Conservation (phyloP, 495 filamentous ascomycete species). For the Chaetomium tenue region DNA sequence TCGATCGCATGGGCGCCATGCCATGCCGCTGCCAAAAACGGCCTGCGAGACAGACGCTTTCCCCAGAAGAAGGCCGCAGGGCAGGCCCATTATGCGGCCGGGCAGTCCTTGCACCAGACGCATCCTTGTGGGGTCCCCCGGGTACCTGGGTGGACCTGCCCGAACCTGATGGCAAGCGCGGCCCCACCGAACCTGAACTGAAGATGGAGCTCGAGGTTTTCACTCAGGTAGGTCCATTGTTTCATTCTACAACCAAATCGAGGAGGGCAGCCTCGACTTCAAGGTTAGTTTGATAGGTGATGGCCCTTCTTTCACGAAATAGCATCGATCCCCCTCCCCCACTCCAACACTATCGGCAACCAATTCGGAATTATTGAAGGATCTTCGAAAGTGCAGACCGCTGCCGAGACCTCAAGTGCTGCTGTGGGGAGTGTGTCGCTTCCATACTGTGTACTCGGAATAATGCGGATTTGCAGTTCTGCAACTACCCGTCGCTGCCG, state of each 20-base stretch:
- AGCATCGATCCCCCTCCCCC: no score
- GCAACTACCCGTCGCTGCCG: neutral
- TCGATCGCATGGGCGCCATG: conserved; percentile 15
- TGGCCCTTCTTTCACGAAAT: no score
- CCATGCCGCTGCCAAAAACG: conserved; percentile 9
- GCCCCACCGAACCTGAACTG: neutral
- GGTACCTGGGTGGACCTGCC: conserved; percentile 17
- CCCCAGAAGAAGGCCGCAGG: conserved; percentile 11
- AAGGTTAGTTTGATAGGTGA: no score
- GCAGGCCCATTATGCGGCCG: conserved; percentile 17
- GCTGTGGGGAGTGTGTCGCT: neutral
- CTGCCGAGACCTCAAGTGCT: neutral
- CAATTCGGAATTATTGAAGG: conserved; percentile 1
- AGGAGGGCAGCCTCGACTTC: no score
- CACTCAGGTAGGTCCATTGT: neutral
- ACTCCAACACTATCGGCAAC: neutral
- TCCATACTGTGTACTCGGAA: neutral
- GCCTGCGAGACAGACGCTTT: conserved; percentile 4
- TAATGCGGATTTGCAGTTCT: neutral
- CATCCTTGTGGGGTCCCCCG: conserved; percentile 14
- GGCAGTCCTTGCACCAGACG: conserved; percentile 10
- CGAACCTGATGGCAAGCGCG: conserved; percentile 12
- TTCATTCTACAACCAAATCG: no score
- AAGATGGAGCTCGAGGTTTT: neutral
- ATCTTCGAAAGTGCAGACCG: neutral